Percentiles rank a stretch among this genome's conserved stretches.
These are phyloP conservation scores for Truncatella angustata DNA, from an alignment of 2,329 filamentous ascomycete genomes.

Conservation along the genomic window DNA sequence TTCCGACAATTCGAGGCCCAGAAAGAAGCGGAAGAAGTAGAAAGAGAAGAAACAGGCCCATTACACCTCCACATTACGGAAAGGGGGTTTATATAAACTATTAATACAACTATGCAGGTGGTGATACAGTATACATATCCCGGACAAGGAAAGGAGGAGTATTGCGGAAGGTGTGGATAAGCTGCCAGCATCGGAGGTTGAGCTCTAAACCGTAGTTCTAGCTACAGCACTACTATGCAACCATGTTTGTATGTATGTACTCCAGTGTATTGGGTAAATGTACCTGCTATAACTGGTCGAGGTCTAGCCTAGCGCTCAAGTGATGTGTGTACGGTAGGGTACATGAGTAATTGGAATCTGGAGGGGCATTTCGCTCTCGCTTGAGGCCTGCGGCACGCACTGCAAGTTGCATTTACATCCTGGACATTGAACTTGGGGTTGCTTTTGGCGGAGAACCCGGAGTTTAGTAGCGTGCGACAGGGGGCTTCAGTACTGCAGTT, in stretches of 20 bases:
- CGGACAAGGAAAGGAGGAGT: background rate
- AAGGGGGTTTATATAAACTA: conserved; percentile 5
- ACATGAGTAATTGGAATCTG: no score
- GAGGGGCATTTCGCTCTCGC: no score
- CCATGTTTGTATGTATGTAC: no score
- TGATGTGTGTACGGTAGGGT: no score
- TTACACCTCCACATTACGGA: conserved; percentile 7
- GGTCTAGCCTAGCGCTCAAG: no score
- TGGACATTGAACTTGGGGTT: no score
- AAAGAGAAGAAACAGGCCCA: background rate
- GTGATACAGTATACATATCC: background rate
- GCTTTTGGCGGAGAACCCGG: background rate
- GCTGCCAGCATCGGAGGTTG: conserved; percentile 4
- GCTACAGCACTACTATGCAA: no score
- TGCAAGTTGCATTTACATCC: no score
- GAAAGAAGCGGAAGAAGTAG: conserved; percentile 1
- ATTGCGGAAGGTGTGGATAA: background rate
- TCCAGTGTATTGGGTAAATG: no score
- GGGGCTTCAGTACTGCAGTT: no score
- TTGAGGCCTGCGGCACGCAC: no score
- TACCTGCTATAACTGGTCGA: no score
- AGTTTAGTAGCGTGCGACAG: background rate
- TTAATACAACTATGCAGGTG: conserved; percentile 5
- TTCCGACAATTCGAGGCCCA: background rate
- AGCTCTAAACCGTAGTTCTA: background rate